A percentile compares a stretch with the other conserved stretches of the same genome.
Evolutionary conservation across 176 grass and related monocot genomes (phyloP).

Genomic region (Avena sativa): DNA sequence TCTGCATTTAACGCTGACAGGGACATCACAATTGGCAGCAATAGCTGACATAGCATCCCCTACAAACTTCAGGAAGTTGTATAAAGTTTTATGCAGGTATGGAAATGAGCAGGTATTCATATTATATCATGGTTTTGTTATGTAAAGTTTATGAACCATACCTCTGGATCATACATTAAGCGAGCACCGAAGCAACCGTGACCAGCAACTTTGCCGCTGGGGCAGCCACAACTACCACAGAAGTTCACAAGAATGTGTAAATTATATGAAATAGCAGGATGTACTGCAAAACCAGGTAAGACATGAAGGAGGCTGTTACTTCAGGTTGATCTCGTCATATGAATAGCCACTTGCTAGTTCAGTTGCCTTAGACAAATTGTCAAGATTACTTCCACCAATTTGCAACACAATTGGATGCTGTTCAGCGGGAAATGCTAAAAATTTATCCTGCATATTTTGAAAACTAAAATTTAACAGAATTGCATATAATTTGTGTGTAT

Average conservation of each 20-base stretch:
- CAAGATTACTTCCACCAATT: constrained; percentile 94
- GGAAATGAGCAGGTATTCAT: constrained; percentile 10
- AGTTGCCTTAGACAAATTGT: constrained; percentile 85
- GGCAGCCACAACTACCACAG: constrained; percentile 85
- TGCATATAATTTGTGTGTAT: neutral
- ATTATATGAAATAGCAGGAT: constrained; percentile 29
- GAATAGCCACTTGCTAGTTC: constrained; percentile 88
- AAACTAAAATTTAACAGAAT: neutral
- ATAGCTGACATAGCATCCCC: constrained; percentile 94
- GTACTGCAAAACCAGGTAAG: neutral
- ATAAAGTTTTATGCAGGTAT: constrained; percentile 44
- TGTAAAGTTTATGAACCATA: constrained; percentile 49
- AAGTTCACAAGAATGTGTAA: constrained; percentile 35
- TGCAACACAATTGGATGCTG: constrained; percentile 94
- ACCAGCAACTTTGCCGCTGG: constrained; percentile 88
- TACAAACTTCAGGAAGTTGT: constrained; percentile 70
- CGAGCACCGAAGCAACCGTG: constrained; percentile 97
- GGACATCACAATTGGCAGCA: constrained; percentile 80
- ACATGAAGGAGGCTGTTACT: constrained; percentile 51
- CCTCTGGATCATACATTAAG: constrained; percentile 92
- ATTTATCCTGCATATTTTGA: constrained; percentile 73
- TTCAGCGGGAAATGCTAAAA: constrained; percentile 86
- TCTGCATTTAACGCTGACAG: constrained; percentile 93
- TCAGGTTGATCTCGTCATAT: constrained; percentile 95
- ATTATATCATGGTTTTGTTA: constrained; percentile 7